These are phyloP conservation scores for Sporopachydermia quercuum DNA, from an alignment of 805 yeast genomes.

Conservation along the genomic window DNA sequence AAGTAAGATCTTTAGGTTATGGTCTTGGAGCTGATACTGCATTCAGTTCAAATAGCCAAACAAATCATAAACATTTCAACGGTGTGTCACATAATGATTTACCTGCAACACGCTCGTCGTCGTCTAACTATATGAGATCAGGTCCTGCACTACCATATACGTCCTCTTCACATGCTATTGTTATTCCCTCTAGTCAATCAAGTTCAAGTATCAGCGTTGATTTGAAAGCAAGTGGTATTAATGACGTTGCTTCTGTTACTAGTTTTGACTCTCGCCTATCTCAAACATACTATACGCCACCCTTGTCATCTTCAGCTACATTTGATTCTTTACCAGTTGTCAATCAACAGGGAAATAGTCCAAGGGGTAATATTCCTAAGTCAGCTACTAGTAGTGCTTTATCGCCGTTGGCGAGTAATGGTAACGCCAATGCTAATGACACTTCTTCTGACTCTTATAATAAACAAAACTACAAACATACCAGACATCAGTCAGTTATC, in stretches of 20 bases:
- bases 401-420: too few relatives aligned
- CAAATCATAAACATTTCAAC: too few relatives aligned
- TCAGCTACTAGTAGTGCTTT: too few relatives aligned
- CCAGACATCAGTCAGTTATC: slow-evolving; percentile 8
- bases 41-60: slow-evolving; percentile 16
- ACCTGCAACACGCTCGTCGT: slow-evolving; percentile 25
- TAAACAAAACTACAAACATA: slow-evolving; percentile 6
- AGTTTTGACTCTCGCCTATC: neutral
- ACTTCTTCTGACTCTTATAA: slow-evolving; percentile 3
- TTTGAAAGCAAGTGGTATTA: slow-evolving; percentile 3
- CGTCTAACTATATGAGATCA: slow-evolving; percentile 25
- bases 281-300: too few relatives aligned
- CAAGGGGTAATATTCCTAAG: too few relatives aligned
- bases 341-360: too few relatives aligned
- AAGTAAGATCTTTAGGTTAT: too few relatives aligned
- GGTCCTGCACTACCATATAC: slow-evolving; percentile 57
- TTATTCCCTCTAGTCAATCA: slow-evolving; percentile 21
- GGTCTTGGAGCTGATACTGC: slow-evolving; percentile 12
- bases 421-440: neutral
- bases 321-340: too few relatives aligned
- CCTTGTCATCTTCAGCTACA: too few relatives aligned
- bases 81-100: too few relatives aligned
- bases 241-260: neutral
- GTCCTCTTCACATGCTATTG: slow-evolving; percentile 44
- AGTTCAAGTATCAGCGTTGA: slow-evolving; percentile 6